A percentile compares a stretch with the other conserved stretches of the same genome.
phyloP scores from a whole-genome alignment of 352 stramenopile species.

The Pythium pyrilobum region DNA sequence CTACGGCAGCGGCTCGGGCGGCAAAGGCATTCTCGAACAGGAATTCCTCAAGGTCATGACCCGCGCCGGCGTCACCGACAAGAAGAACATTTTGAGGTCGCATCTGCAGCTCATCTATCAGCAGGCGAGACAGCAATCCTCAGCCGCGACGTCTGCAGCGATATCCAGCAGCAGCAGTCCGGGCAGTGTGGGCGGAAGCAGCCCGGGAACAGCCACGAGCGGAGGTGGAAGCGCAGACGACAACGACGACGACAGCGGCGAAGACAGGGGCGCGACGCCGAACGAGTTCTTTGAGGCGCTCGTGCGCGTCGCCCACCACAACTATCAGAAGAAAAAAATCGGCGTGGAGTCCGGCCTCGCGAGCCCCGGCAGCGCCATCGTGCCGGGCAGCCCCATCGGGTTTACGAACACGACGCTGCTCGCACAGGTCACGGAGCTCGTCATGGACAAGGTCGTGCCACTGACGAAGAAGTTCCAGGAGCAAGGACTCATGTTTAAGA shows the following conservation, averaged over 20 bases:
- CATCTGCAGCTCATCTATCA: conserved; percentile 74
- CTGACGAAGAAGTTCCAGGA: conserved; percentile 77
- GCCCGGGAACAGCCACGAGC: neutral
- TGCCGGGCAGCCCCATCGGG: conserved; percentile 2
- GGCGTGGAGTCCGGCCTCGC: neutral
- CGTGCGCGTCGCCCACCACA: conserved; percentile 61
- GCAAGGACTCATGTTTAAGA: conserved; percentile 80
- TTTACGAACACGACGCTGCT: conserved; percentile 22
- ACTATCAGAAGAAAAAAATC: conserved; percentile 34
- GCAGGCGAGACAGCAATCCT: conserved; percentile 23
- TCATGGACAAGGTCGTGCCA: conserved; percentile 58
- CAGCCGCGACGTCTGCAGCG: neutral
- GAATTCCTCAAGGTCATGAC: conserved; percentile 84
- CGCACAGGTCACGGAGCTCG: conserved; percentile 45
- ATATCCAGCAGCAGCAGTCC: conserved; percentile 11
- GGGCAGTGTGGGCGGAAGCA: neutral
- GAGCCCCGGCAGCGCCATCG: conserved; percentile 4
- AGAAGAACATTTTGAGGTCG: conserved; percentile 75
- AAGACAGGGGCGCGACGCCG: conserved; percentile 59
- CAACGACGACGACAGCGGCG: conserved; percentile 37
- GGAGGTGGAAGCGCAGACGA: conserved; percentile 1
- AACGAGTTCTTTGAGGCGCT: conserved; percentile 82
- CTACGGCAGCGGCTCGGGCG: conserved; percentile 54
- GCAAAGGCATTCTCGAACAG: conserved; percentile 70
- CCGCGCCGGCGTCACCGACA: conserved; percentile 65